These are phyloP conservation scores for Penicillium sclerotiorum DNA, from an alignment of 2,329 filamentous ascomycete genomes.

Conservation along the genomic window DNA sequence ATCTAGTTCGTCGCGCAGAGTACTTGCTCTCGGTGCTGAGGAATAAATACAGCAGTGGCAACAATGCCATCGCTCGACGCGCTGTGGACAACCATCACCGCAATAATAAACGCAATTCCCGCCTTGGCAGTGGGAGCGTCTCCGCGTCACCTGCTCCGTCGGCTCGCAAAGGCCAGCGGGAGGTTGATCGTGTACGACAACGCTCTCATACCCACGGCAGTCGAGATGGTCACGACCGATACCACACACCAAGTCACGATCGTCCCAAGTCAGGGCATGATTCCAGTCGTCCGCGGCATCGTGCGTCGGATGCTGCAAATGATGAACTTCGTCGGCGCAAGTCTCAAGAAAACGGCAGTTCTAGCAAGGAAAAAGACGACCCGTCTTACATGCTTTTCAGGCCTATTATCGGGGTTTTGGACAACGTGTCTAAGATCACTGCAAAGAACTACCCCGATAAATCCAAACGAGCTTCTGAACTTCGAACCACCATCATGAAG, in stretches of 20 bases:
- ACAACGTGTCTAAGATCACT: slow-evolving; percentile 48
- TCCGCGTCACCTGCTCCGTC: slow-evolving; percentile 51
- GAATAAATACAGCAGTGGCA: slow-evolving; percentile 74
- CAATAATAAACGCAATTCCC: slow-evolving; percentile 76
- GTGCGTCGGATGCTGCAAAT: slow-evolving; percentile 36
- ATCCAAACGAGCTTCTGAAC: slow-evolving; percentile 44
- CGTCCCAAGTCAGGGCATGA: slow-evolving; percentile 41
- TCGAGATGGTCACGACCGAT: slow-evolving; percentile 47
- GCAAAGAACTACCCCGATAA: slow-evolving; percentile 50
- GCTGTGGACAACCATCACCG: slow-evolving; percentile 91
- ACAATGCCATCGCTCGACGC: slow-evolving; percentile 67
- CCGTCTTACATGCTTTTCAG: slow-evolving; percentile 51
- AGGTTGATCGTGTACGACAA: slow-evolving; percentile 45
- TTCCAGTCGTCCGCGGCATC: slow-evolving; percentile 35
- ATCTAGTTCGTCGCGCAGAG: slow-evolving; percentile 90
- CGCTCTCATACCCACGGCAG: slow-evolving; percentile 44
- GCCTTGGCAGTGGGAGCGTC: slow-evolving; percentile 41
- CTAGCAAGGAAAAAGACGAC: slow-evolving; percentile 31
- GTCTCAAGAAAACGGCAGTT: slow-evolving; percentile 40
- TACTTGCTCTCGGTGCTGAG: slow-evolving; percentile 94
- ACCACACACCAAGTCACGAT: slow-evolving; percentile 46
- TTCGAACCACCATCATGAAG: slow-evolving; percentile 46
- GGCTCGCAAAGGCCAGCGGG: slow-evolving; percentile 45
- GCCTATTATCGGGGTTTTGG: slow-evolving; percentile 48
- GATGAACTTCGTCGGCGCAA: slow-evolving; percentile 41